phyloP scores from a whole-genome alignment of 306 rosid species.

The Malus sylvestris region DNA sequence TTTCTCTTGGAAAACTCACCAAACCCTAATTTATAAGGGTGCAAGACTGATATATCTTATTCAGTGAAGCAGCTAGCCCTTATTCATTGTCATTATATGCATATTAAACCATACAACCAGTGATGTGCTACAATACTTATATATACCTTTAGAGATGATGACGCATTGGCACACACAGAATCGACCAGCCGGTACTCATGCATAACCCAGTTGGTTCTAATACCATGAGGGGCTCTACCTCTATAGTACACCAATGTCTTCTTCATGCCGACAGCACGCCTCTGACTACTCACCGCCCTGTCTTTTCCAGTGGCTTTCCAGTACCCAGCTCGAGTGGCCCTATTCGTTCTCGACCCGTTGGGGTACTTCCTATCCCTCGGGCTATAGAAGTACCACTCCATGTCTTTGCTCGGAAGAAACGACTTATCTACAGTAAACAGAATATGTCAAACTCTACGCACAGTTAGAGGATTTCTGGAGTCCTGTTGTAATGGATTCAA shows the following conservation, averaged over 20 bases:
- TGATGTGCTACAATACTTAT: background rate
- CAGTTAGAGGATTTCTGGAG: background rate
- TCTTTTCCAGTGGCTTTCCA: conserved; percentile 99
- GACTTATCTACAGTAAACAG: conserved; percentile 52
- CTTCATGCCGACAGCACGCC: conserved; percentile 72
- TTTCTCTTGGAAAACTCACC: background rate
- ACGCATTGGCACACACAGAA: conserved; percentile 33
- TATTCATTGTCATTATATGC: background rate
- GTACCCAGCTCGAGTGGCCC: conserved; percentile 85
- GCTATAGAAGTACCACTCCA: conserved; percentile 97
- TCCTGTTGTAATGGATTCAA: background rate
- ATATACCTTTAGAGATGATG: conserved; percentile 66
- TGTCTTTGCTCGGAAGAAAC: conserved; percentile 76
- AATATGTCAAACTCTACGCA: background rate
- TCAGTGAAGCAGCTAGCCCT: background rate
- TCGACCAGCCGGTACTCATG: conserved; percentile 79
- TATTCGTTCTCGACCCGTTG: conserved; percentile 93
- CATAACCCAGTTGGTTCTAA: conserved; percentile 94
- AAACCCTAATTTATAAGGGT: background rate
- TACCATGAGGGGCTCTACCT: conserved; percentile 94
- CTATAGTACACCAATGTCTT: conserved; percentile 84
- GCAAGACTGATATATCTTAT: background rate
- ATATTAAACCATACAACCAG: background rate
- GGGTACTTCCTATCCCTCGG: conserved; percentile 92
- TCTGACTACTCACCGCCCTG: conserved; percentile 61